These are phyloP conservation scores for Lithospermum erythrorhizon DNA, from an alignment of 257 asterid species.

Conservation along the genomic window DNA sequence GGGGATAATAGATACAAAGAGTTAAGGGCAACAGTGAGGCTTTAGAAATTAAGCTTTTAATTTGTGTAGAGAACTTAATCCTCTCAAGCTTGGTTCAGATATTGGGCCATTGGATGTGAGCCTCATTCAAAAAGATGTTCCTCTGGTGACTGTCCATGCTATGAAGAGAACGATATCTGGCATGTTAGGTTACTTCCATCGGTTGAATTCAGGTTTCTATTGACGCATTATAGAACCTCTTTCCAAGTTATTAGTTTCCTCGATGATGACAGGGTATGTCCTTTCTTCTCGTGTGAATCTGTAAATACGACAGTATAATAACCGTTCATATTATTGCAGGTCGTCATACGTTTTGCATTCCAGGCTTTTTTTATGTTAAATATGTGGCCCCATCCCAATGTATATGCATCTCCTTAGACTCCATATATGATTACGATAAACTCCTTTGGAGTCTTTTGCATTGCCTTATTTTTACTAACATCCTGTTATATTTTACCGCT, in stretches of 20 bases:
- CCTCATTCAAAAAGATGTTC: slow-evolving; percentile 81
- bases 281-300: too few relatives aligned
- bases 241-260: slow-evolving; percentile 76
- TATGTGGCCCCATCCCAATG: too few relatives aligned
- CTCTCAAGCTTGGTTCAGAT: slow-evolving; percentile 63
- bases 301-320: neutral
- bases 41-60: neutral
- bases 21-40: too few relatives aligned
- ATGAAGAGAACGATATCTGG: slow-evolving; percentile 95
- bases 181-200: slow-evolving; percentile 89
- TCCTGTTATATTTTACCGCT: too few relatives aligned
- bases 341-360: too few relatives aligned
- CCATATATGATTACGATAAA: too few relatives aligned
- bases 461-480: neutral
- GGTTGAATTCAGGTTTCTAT: slow-evolving; percentile 72
- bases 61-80: slow-evolving; percentile 44
- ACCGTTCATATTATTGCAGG: too few relatives aligned
- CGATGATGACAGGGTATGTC: slow-evolving; percentile 95
- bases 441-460: too few relatives aligned
- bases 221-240: slow-evolving; percentile 87
- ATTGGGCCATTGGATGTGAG: slow-evolving; percentile 93
- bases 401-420: too few relatives aligned
- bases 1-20: too few relatives aligned
- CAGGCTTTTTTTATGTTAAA: too few relatives aligned
- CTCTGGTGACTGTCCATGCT: slow-evolving; percentile 74